Evolutionary conservation across 176 grass and related monocot genomes (phyloP), one percentile per base, ranked within the genome.

Genomic region (Chrysopogon serrulatus): DNA sequence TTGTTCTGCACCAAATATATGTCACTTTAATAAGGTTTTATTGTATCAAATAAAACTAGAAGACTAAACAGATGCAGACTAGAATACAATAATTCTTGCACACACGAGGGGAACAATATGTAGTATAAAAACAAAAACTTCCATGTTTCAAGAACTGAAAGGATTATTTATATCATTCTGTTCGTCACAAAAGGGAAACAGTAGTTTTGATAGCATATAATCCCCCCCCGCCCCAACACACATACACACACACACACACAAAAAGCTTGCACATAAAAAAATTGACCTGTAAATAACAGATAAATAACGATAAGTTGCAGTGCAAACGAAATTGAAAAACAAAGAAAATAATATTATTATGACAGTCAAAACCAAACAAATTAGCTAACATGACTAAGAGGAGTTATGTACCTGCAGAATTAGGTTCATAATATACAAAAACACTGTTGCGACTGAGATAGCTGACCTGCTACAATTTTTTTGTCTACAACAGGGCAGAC

Each of bases 1-100:
- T 80, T 79, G 73, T 87, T 76, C 91, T 92, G 83, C 84, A 85
- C 65, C 28, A 75, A 84, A 43, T 56, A 21, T 31, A 68, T 66
- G 82, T 63, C 8, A 14, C 37, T 30, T 57, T 59, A 33, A 21
- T 90, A 57, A 83, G 48, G 11, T 13, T 13, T 21, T 63, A 59
- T 28, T 78, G 44, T 5, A 31, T 78, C 27, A 73, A 72, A 35
- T 10, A 78, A 82, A 31, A 73, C 1, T 65, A 56, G 49, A n/a
- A 36, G 10, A 53, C 32, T 53, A 68, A 27, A 49, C 5, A 15
- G 43, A 67, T 23, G 59, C 27, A 59, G 1, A 14, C 10, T 32
- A 78, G 10, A 61, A 64, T 47, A 65, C 56, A 74, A 69, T 74
- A 35, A 83, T 76, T 24, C 15, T 44, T 45, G 1, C 14, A 10